These are phyloP conservation scores for Aspergillus terreus DNA, from an alignment of 2,329 filamentous ascomycete species.

Conservation along the genomic window DNA sequence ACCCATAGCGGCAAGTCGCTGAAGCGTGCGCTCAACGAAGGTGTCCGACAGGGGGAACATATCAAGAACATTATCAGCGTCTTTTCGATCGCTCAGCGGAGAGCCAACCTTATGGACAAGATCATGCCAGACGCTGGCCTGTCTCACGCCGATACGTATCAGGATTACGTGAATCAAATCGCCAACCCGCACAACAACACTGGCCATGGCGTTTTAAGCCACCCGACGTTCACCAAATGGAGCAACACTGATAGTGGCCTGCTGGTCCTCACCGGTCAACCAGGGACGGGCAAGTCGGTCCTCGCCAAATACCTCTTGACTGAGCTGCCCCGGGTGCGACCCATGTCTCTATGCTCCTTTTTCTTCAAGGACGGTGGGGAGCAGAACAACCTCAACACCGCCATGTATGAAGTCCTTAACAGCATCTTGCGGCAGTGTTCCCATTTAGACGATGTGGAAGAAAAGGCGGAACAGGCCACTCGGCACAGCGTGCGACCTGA, in stretches of 20 bases:
- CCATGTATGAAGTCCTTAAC: slow-evolving; percentile 1
- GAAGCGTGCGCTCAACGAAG: neutral
- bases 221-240: neutral
- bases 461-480: slow-evolving; percentile 1
- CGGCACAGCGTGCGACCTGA: neutral
- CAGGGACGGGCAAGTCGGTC: slow-evolving; percentile 1
- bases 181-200: slow-evolving; percentile 1
- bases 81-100: neutral
- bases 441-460: neutral
- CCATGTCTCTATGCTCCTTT: neutral
- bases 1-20: neutral
- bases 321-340: neutral
- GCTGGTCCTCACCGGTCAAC: neutral
- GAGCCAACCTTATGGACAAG: neutral
- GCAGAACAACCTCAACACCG: neutral
- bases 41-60: neutral
- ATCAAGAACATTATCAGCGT: slow-evolving; percentile 1
- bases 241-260: neutral
- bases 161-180: slow-evolving; percentile 1
- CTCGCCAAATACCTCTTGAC: neutral
- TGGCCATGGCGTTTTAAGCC: neutral
- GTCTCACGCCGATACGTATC: neutral
- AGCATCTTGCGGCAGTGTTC: neutral
- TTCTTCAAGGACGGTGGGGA: slow-evolving; percentile 2
- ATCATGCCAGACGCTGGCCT: neutral